Evolutionary conservation across 2,329 filamentous ascomycete genomes (phyloP).

Genomic region (Apiospora aurea): DNA sequence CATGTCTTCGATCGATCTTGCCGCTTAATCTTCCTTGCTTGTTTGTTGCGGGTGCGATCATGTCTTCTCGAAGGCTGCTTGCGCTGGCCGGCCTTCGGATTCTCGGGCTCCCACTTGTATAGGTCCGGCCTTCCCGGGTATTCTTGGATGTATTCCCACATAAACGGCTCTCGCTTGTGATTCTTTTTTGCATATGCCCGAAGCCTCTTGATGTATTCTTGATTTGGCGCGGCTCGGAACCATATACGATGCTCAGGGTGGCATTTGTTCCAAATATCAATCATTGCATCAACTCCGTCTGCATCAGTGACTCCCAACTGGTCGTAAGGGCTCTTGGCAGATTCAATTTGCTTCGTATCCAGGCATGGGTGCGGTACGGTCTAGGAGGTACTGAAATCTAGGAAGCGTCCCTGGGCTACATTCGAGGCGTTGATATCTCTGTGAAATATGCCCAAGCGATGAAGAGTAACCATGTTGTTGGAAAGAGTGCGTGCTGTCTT

Average conservation of each 20-base stretch:
- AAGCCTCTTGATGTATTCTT: background rate
- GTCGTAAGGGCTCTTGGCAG: background rate
- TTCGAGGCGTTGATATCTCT: conserved; percentile 22
- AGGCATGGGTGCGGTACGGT: conserved; percentile 26
- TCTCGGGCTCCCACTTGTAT: background rate
- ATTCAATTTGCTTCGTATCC: background rate
- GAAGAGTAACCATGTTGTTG: background rate
- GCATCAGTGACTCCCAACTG: background rate
- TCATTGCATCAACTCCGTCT: background rate
- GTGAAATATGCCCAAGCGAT: background rate
- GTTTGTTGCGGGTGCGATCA: background rate
- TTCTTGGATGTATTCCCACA: background rate
- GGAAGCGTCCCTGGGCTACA: conserved; percentile 10
- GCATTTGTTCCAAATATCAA: background rate
- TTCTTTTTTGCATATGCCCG: background rate
- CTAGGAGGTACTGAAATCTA: conserved; percentile 28
- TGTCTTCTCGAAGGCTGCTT: background rate
- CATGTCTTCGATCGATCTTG: background rate
- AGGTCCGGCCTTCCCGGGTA: background rate
- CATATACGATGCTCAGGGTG: background rate
- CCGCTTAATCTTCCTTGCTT: background rate
- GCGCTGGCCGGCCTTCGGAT: background rate
- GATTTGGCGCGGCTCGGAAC: background rate
- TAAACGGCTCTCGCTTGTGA: background rate
- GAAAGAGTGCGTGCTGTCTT: background rate